Percentiles rank a stretch among this genome's conserved stretches.
Conservation (phyloP, 257 asterid genomes). For the Buddleja alternifolia region DNA sequence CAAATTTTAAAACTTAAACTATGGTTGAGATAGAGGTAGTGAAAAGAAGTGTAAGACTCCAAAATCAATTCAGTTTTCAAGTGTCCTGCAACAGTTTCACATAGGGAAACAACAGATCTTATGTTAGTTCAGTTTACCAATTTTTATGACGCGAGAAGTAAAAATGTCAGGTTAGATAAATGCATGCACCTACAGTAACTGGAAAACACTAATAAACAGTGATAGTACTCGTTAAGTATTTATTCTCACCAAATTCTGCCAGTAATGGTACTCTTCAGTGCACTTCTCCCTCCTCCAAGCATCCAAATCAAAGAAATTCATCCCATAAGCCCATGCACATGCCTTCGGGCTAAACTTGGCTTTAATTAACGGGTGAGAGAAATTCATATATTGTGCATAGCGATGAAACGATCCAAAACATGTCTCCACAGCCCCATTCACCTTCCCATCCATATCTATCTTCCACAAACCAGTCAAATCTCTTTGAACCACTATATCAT, state of each 20-base stretch:
- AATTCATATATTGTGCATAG: conserved; percentile 51
- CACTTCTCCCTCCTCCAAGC: conserved; percentile 54
- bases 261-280: conserved; percentile 51
- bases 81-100: neutral
- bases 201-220: neutral
- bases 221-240: neutral
- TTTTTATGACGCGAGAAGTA: no score
- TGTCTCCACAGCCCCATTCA: conserved; percentile 54
- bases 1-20: no score
- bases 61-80: neutral
- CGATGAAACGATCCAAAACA: conserved; percentile 57
- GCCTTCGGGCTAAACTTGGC: conserved; percentile 51
- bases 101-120: neutral
- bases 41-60: neutral
- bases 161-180: neutral
- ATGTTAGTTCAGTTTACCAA: no score
- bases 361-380: conserved; percentile 48
- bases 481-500: conserved; percentile 51
- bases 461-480: conserved; percentile 52
- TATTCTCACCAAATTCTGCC: conserved; percentile 45
- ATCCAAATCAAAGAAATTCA: conserved; percentile 55
- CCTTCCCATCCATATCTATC: conserved; percentile 51
- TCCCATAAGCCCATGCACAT: conserved; percentile 56
- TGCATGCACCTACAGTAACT: neutral
- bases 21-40: no score